These are phyloP conservation scores for Candida neerlandica DNA, from an alignment of 1,139 yeast genomes.

Conservation along the genomic window DNA sequence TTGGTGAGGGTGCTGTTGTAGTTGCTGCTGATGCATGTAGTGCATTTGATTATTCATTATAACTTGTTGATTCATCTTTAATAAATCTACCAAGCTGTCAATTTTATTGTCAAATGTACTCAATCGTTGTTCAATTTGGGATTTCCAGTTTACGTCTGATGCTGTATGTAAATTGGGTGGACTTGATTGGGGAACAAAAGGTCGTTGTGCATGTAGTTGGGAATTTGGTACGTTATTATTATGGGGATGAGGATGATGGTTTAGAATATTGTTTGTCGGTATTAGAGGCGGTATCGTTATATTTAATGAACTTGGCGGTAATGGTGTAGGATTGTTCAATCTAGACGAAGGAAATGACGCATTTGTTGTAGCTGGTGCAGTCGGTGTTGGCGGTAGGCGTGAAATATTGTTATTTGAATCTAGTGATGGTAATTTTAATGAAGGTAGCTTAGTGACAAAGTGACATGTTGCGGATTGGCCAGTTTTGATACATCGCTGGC, in stretches of 20 bases:
- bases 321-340: constrained; percentile 5
- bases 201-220: background rate
- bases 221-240: background rate
- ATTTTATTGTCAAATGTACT: constrained; percentile 49
- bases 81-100: constrained; percentile 42
- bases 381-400: constrained; percentile 4
- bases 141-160: constrained; percentile 37
- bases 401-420: constrained; percentile 5
- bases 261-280: background rate
- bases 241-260: background rate
- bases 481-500: constrained; percentile 57
- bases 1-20: constrained; percentile 14
- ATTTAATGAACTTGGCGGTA: background rate
- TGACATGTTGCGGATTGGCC: constrained; percentile 53
- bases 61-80: constrained; percentile 35
- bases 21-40: constrained; percentile 10
- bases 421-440: constrained; percentile 37
- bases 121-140: constrained; percentile 47
- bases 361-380: background rate
- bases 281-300: background rate
- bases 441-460: constrained; percentile 58
- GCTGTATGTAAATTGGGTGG: constrained; percentile 1
- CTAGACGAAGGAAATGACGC: background rate
- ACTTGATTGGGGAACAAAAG: background rate
- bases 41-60: constrained; percentile 24